Evolutionary conservation across 305 asterid genomes (phyloP), one percentile per base, ranked within the genome.

Genomic region (Ajuga reptans): DNA sequence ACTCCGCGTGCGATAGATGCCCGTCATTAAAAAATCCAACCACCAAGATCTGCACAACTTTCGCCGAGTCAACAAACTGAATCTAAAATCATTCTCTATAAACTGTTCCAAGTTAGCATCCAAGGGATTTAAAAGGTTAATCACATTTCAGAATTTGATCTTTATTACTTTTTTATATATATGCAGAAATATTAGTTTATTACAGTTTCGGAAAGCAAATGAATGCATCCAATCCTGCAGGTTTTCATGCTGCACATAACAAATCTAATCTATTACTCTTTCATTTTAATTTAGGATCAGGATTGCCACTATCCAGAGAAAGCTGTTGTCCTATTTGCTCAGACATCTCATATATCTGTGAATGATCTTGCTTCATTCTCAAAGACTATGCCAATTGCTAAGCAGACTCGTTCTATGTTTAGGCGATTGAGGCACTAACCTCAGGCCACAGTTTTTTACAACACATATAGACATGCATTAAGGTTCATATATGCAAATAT

Each of bases 21-120:
- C 84, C 87, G n/a, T 79, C 89, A 61, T 71, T 80, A 72, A 87
- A 89, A 82, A 51, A 65, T 18, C 96, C 99, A 53, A 87, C 88
- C 56, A 91, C 89, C 74, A 89, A 74, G 71, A 91, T 80, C 97
- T 93, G 97, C 85, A 84, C 12, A 39, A 60, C n/a, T 70, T 61
- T 66, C 33, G 58, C n/a, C 12, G 39, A 34, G 75, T 79, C 63
- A 77, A 61, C 29, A 2, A 67, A 57, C 45, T 47, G 47, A 57
- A 62, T 49, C 58, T 41, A 11, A 18, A 65, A 57, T 41, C 52
- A 53, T 9, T 59, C 51, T 16, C 42, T 12, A 36, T 24, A 66
- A 36, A 39, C 36, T 33, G 17, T 29, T 37, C 65, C 50, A 43
- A 37, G 34, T 41, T 11, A 56, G n/a, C 14, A 33, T 5, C 7